A percentile compares a stretch with the other conserved stretches of the same genome.
Conservation (phyloP, 495 filamentous ascomycete species). For the Podospora comata region DNA sequence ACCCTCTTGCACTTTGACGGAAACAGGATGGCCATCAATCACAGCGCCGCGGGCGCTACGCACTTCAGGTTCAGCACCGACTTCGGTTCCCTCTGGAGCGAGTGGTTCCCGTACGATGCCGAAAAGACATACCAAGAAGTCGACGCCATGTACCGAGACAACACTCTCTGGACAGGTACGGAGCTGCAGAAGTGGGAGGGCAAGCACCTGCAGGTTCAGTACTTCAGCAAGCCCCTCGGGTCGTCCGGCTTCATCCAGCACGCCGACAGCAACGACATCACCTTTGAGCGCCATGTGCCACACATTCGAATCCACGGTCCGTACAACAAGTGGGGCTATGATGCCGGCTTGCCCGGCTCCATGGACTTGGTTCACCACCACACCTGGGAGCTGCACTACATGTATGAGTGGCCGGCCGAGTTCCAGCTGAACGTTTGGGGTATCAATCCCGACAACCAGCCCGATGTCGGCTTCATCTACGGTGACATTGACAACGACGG, state of each 20-base stretch:
- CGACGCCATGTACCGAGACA: conserved; percentile 29
- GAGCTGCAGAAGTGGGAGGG: conserved; percentile 61
- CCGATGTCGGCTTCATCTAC: conserved; percentile 47
- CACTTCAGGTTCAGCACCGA: conserved; percentile 63
- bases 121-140: not conserved
- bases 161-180: conserved; percentile 56
- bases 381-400: conserved; percentile 59
- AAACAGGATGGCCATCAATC: conserved; percentile 47
- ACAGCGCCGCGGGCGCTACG: conserved; percentile 62
- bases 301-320: conserved; percentile 60
- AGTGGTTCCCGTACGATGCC: conserved; percentile 44
- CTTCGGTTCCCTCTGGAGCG: conserved; percentile 57
- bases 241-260: conserved; percentile 65
- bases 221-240: conserved; percentile 62
- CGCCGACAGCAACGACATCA: conserved; percentile 48
- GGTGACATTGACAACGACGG: conserved; percentile 43
- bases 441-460: conserved; percentile 62
- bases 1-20: conserved; percentile 44
- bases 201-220: conserved; percentile 64
- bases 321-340: conserved; percentile 67
- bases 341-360: conserved; percentile 57
- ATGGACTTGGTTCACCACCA: conserved; percentile 54
- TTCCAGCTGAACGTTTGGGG: conserved; percentile 70
- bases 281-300: conserved; percentile 54
- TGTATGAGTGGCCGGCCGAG: conserved; percentile 62